Percentiles rank a stretch among this genome's conserved stretches.
Evolutionary conservation across 768 basidiomycete genomes (phyloP).

Genomic region (Mycena filopes): DNA sequence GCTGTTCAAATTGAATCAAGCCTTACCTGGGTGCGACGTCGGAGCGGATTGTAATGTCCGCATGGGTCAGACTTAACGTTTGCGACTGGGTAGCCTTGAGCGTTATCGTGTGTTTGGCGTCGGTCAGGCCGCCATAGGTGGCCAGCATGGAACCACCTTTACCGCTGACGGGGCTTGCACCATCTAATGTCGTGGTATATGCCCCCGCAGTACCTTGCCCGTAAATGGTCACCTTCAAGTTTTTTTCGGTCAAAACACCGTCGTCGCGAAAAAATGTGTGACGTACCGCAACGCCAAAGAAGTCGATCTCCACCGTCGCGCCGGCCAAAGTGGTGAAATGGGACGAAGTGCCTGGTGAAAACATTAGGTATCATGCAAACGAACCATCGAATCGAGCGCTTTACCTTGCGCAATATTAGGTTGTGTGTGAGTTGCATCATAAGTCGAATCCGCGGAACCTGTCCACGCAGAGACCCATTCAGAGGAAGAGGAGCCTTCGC

Average conservation of each 20-base stretch:
- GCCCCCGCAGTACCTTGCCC: slow-evolving; percentile 29
- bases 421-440: slow-evolving; percentile 27
- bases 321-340: slow-evolving; percentile 30
- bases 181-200: slow-evolving; percentile 33
- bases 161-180: slow-evolving; percentile 2
- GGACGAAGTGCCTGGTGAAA: slow-evolving; percentile 22
- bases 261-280: too few relatives aligned
- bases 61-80: slow-evolving; percentile 24
- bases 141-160: slow-evolving; percentile 23
- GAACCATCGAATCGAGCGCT: neutral
- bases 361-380: neutral
- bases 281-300: slow-evolving; percentile 28
- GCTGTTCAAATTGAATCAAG: neutral
- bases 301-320: slow-evolving; percentile 30
- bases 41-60: slow-evolving; percentile 28
- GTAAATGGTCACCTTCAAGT: slow-evolving; percentile 16
- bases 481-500: slow-evolving; percentile 23
- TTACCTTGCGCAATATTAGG: slow-evolving; percentile 17
- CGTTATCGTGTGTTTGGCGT: slow-evolving; percentile 28
- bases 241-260: too few relatives aligned
- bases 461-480: slow-evolving; percentile 32
- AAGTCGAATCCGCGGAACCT: slow-evolving; percentile 26
- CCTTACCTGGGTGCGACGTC: neutral
- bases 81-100: slow-evolving; percentile 27
- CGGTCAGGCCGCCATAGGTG: slow-evolving; percentile 27